phyloP scores from a whole-genome alignment of 2,329 filamentous ascomycete species.

The Xylaria multiplex region DNA sequence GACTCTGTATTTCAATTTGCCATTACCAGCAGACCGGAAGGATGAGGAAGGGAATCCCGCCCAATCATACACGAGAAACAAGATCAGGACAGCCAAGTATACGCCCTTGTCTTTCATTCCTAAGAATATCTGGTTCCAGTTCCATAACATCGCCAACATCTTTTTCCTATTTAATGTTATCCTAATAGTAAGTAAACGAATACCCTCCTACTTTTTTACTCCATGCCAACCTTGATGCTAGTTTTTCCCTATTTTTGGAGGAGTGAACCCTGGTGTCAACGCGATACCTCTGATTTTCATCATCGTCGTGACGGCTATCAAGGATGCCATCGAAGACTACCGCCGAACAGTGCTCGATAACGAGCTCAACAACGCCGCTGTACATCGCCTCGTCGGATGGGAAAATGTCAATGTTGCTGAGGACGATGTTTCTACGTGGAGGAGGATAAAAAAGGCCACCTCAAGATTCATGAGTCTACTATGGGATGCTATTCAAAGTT shows the following conservation, averaged over 20 bases:
- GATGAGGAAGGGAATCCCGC: slow-evolving; percentile 83
- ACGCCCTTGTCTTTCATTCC: slow-evolving; percentile 94
- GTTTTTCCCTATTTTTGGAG: slow-evolving; percentile 97
- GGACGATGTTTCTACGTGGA: slow-evolving; percentile 87
- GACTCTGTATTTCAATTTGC: slow-evolving; percentile 85
- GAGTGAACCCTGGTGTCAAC: slow-evolving; percentile 86
- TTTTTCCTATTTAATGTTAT: slow-evolving; percentile 98
- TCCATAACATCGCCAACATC: slow-evolving; percentile 97
- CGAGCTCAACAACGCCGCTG: slow-evolving; percentile 93
- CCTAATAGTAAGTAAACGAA: slow-evolving; percentile 76
- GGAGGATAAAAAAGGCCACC: slow-evolving; percentile 88
- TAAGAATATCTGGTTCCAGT: slow-evolving; percentile 97
- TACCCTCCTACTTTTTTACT: background rate
- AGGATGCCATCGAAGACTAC: slow-evolving; percentile 96
- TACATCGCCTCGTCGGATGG: slow-evolving; percentile 89
- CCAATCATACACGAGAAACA: slow-evolving; percentile 83
- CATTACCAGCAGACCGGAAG: slow-evolving; percentile 76
- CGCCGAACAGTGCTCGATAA: slow-evolving; percentile 90
- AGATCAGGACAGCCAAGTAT: slow-evolving; percentile 98
- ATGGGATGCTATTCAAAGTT: slow-evolving; percentile 57
- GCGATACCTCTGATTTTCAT: slow-evolving; percentile 94
- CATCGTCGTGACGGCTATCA: slow-evolving; percentile 85
- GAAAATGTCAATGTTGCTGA: slow-evolving; percentile 92
- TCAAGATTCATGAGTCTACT: slow-evolving; percentile 68
- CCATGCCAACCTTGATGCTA: slow-evolving; percentile 53